Evolutionary conservation across 345 rosid species (phyloP).

Genomic region (Hibiscus trionum): DNA sequence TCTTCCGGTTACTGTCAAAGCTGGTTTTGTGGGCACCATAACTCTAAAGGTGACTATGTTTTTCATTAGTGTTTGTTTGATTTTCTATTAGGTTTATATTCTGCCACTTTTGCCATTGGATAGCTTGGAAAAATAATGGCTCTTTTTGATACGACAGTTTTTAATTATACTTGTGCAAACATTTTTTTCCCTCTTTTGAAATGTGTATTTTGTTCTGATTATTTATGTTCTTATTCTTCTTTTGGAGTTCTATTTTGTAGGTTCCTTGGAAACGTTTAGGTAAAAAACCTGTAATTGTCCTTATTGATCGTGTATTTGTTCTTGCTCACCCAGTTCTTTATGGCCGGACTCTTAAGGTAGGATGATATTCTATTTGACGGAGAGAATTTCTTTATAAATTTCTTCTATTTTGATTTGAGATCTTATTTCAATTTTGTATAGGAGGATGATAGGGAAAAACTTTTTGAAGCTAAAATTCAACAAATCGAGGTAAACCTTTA

Average conservation of each 20-base stretch:
- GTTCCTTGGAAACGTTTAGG: slow-evolving; percentile 99
- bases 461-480: slow-evolving; percentile 81
- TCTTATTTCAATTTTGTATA: slow-evolving; percentile 14
- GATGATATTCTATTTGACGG: slow-evolving; percentile 15
- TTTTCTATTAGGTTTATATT: slow-evolving; percentile 1
- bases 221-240: neutral
- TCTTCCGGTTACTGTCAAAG: too few species aligned
- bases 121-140: neutral
- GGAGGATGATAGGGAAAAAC: slow-evolving; percentile 85
- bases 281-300: slow-evolving; percentile 91
- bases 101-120: neutral
- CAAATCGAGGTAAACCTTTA: slow-evolving; percentile 76
- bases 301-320: slow-evolving; percentile 83
- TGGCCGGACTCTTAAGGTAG: slow-evolving; percentile 54
- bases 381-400: neutral
- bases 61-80: neutral
- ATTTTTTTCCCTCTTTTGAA: neutral
- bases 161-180: too few species aligned
- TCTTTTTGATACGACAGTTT: too few species aligned
- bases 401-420: neutral
- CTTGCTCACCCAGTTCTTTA: slow-evolving; percentile 75
- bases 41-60: slow-evolving; percentile 32
- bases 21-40: too few species aligned
- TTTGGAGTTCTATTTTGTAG: slow-evolving; percentile 28
- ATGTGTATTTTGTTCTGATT: neutral